Conservation (phyloP, 768 basidiomycete genomes). For the Paxillus ammoniavirescens region DNA sequence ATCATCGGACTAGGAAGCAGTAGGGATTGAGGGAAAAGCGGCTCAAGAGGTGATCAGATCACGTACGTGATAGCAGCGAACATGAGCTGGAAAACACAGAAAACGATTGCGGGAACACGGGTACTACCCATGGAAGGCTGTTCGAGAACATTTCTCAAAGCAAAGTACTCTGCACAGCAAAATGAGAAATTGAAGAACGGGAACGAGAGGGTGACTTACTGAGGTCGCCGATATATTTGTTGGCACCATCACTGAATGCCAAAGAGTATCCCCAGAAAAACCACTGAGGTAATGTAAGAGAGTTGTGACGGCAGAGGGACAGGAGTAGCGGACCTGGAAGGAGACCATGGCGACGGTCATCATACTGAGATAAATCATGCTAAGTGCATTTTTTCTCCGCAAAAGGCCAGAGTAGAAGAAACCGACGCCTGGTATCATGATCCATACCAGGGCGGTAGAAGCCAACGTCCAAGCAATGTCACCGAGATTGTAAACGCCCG, state of each 20-base stretch:
- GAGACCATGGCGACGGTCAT: constrained; percentile 75
- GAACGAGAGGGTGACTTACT: constrained; percentile 41
- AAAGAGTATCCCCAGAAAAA: constrained; percentile 98
- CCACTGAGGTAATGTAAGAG: constrained; percentile 54
- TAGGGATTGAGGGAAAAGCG: constrained; percentile 9
- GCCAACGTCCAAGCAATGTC: constrained; percentile 71
- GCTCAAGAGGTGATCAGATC: neutral
- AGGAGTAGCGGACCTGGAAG: constrained; percentile 61
- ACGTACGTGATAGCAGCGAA: constrained; percentile 85
- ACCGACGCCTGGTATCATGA: constrained; percentile 85
- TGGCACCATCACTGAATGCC: constrained; percentile 79
- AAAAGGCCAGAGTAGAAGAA: constrained; percentile 91
- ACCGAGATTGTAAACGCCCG: constrained; percentile 53
- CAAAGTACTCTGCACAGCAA: constrained; percentile 66
- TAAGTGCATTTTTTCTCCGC: constrained; percentile 89
- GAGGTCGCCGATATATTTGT: constrained; percentile 81
- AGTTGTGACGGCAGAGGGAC: neutral
- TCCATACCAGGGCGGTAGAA: constrained; percentile 77
- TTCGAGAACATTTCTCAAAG: constrained; percentile 72
- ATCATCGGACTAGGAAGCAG: constrained; percentile 63
- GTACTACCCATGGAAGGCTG: constrained; percentile 71
- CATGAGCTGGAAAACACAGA: constrained; percentile 87
- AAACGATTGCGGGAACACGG: constrained; percentile 71
- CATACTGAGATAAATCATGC: constrained; percentile 83
- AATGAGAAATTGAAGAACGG: neutral